Base-by-base conservation (phyloP, 2,329 filamentous ascomycete species). In the Sclerotinia subarctica region DNA sequence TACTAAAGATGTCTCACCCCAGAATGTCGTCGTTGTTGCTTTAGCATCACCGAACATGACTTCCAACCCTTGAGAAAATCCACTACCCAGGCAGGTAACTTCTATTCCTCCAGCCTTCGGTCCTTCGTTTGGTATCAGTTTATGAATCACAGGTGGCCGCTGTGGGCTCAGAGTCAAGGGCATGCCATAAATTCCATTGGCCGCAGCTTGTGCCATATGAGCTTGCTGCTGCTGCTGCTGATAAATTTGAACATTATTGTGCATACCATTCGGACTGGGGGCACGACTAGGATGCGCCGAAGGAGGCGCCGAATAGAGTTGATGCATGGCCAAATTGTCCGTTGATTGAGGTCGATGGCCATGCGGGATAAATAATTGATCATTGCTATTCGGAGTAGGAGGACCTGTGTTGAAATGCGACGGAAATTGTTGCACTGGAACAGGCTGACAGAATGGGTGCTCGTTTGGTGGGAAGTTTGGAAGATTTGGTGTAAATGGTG, bases 51-150 rank as follows among this genome's bases (percentile, higher is more conserved):
- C 94, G 77, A 97, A 97, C 79, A 93, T 90, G 66, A 97, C 91
- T 70, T 94, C 91, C 70, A 96, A 84, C 1, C 88, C 88, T 78
- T 90, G 89, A 71, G 88, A 89, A 77, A 97, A 96, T 19, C 89
- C 88, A 71, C 88, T 91, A 24, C 94, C 93, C 11, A 96, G 82
- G 67, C 95, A 86, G 0, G 92, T 94, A 3, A 97, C 92, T 77
- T 97, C 93, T 64, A 92, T 93, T 53, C 93, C 93, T 69, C 93
- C 93, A 47, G 87, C 87, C 69, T 89, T 91, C 8, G 93, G 91
- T 0, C 93, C 93, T 78, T 96, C 91, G 42, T 85, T 85, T 0
- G 94, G 93, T 47, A 95, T 92, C 70, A 97, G 84, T 77, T 94
- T 94, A 77, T 92, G 89, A 29, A 96, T 94, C 24, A 86, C 85